These are phyloP conservation scores for Omphalea diandra DNA, from an alignment of 441 rosid species.

Conservation along the genomic window DNA sequence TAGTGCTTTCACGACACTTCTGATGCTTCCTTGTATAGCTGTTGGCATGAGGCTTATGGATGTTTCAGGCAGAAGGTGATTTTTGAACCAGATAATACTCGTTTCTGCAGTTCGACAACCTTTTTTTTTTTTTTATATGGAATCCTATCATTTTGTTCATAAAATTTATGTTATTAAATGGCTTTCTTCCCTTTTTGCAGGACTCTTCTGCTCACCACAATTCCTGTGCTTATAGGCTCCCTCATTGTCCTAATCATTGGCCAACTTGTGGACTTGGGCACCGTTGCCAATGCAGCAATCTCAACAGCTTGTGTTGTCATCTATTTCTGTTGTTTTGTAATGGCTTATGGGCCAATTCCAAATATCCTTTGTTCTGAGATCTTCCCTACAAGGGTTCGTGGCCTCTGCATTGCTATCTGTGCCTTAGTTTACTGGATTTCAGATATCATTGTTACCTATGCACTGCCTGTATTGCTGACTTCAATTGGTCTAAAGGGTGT, in stretches of 20 bases:
- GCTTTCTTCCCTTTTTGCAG: conserved; percentile 40
- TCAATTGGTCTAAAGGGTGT: conserved; percentile 85
- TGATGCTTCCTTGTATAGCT: conserved; percentile 95
- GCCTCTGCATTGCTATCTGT: conserved; percentile 90
- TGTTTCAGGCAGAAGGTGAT: conserved; percentile 89
- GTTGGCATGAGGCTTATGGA: conserved; percentile 98
- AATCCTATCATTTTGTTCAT: neutral
- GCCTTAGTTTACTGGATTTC: conserved; percentile 83
- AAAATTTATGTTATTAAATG: neutral
- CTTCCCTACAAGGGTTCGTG: conserved; percentile 98
- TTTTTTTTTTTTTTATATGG: neutral
- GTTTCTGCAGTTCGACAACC: no score
- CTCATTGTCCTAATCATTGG: conserved; percentile 60
- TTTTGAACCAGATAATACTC: no score
- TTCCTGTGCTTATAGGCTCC: conserved; percentile 69
- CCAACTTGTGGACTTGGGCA: conserved; percentile 46
- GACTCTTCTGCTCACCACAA: conserved; percentile 72
- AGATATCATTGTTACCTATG: conserved; percentile 77
- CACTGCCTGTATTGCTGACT: conserved; percentile 66
- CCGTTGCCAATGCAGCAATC: conserved; percentile 59
- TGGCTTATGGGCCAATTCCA: conserved; percentile 93
- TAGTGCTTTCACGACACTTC: conserved; percentile 77
- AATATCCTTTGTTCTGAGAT: conserved; percentile 95
- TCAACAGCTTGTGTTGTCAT: conserved; percentile 73
- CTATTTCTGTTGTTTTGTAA: conserved; percentile 93